Base-by-base conservation (phyloP, 2,329 filamentous ascomycete genomes). In the Aureobasidium sp. region DNA sequence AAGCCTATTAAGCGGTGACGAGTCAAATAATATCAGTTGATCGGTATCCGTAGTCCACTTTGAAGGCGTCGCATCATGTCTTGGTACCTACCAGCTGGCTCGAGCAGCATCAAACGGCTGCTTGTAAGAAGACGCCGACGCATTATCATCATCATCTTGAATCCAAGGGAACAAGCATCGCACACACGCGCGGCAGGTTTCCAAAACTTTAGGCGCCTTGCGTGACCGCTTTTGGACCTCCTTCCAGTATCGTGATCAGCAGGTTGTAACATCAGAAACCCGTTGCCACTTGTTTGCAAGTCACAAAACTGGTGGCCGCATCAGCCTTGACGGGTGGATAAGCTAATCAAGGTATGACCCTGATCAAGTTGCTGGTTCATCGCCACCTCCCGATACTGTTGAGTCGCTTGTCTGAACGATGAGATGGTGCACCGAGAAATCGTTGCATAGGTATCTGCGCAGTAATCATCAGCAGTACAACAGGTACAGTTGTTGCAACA, bases 171-270 rank as follows among this genome's bases (percentile, higher is more conserved):
- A 10, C 40, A 29, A 48, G 44, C 44, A 32, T 25, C 12, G 50
- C 30, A 53, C 45, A 38, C 24, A 32, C 39, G 50, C 39, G 49
- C 44, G 45, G 45, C 45, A 39, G 38, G 19, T 16, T 21, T 5
- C 21, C 22, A 19, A 39, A 38, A 47, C 30, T 44, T 32, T 44
- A 47, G 34, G 32, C 41, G 51, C 40, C 50, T 53, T 42, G 38
- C 48, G 38, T 40, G 37, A 34, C 51, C 25, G 32, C 17, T 17
- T 30, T 29, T 38, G 34, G 39, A 27, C 14, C 24, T 40, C n/a
- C n/a, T n/a, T n/a, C 25, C 30, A 24, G 47, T 47, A 53, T 47
- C 51, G 47, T 14, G 51, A 53, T 53, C 51, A 53, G 32, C 41
- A 39, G 27, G 37, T 14, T 40, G 25, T 27, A 51, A 51, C 27